phyloP scores from a whole-genome alignment of 192 early-diverging fungal species.

The Lobosporangium transversale region DNA sequence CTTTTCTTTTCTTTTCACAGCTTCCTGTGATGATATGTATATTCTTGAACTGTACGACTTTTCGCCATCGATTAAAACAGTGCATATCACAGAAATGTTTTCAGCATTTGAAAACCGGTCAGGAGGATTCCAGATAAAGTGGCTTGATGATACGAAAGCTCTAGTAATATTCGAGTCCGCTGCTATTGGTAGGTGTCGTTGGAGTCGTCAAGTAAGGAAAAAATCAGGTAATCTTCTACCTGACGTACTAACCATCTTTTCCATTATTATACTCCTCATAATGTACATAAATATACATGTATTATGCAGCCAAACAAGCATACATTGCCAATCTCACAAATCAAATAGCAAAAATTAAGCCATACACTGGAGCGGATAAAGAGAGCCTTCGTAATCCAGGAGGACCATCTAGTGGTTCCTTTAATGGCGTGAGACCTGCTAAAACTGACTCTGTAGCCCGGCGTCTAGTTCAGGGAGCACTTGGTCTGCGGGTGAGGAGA shows the following conservation, averaged over 20 bases:
- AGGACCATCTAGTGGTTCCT: constrained; percentile 36
- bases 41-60: constrained; percentile 70
- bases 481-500: constrained; percentile 66
- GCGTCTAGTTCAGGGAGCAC: constrained; percentile 76
- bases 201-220: background rate
- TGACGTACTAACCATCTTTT: too few species aligned
- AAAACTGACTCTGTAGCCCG: constrained; percentile 80
- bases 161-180: constrained; percentile 76
- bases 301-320: constrained; percentile 54
- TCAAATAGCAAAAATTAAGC: constrained; percentile 65
- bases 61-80: constrained; percentile 72
- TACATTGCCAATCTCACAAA: constrained; percentile 64
- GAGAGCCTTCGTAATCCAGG: constrained; percentile 32
- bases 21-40: constrained; percentile 35
- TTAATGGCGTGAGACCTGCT: constrained; percentile 53
- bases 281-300: background rate
- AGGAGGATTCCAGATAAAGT: constrained; percentile 77
- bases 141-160: constrained; percentile 76
- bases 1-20: constrained; percentile 3
- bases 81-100: constrained; percentile 76
- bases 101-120: constrained; percentile 64
- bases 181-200: constrained; percentile 57
- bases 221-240: too few species aligned
- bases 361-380: constrained; percentile 66
- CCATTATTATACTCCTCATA: too few species aligned